Percentiles rank a stretch among this genome's conserved stretches.
phyloP scores from a whole-genome alignment of 2,329 filamentous ascomycete species.

The Calonectria pauciramosa region DNA sequence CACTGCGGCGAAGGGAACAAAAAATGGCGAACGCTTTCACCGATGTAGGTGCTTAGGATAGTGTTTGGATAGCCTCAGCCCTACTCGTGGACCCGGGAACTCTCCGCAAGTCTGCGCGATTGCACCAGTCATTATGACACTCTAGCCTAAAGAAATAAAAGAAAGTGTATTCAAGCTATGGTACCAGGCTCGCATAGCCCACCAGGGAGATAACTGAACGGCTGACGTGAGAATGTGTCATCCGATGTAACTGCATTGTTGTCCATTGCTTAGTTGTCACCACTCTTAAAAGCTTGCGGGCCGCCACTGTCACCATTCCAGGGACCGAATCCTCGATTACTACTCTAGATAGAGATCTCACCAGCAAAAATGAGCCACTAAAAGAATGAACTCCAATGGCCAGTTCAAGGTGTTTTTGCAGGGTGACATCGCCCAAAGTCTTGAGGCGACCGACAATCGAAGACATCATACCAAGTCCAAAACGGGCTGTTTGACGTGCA shows the following conservation, averaged over 20 bases:
- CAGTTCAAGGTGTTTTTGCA: conserved; percentile 15
- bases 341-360: background rate
- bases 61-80: background rate
- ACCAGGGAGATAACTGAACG: background rate
- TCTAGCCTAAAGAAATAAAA: background rate
- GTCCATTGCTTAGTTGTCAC: background rate
- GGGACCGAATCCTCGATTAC: no score
- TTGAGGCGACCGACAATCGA: background rate
- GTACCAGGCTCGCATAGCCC: background rate
- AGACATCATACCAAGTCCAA: background rate
- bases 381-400: background rate
- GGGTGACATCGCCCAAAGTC: conserved; percentile 8
- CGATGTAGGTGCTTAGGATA: background rate
- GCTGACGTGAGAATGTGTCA: background rate
- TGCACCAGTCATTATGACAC: background rate
- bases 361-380: background rate
- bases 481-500: conserved; percentile 19
- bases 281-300: background rate
- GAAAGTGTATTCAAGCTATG: no score
- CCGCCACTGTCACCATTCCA: no score
- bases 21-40: background rate
- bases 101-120: background rate
- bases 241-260: background rate
- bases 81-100: no score
- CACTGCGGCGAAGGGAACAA: background rate